Base-by-base conservation (phyloP, 2,329 filamentous ascomycete species). In the Seiridium unicorne region DNA sequence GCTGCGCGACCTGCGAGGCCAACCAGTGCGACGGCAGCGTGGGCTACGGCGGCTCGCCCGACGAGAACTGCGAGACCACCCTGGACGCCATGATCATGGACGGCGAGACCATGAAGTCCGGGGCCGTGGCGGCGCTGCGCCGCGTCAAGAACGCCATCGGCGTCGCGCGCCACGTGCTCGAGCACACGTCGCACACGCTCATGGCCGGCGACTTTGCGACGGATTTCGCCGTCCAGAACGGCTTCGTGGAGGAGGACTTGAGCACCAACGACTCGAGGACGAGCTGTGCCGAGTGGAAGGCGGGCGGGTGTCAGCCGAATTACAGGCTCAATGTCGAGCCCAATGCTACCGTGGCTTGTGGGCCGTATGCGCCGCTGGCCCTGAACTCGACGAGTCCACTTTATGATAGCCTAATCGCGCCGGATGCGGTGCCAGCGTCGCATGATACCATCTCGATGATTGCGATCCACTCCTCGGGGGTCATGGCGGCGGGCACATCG, bases 81-180 rank as follows among this genome's bases (percentile, higher is more conserved):
- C 80, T 85, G 11, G 83, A 85, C 69, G 82, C 83, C n/a, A 76
- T 85, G 74, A 77, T 85, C 69, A 84, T 85, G 78, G 82, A 85
- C 67, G 82, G 83, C 35, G 71, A 69, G 0, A 81, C 75, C n/a
- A 76, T 85, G 72, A 82, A 83, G 13, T 75, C 77, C 0, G 83
- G 83, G 47, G 81, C 82, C 4, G 82, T 85, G 4, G 83, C 81
- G 0, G 79, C 74, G 0, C 70, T 85, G 26, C 77, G 82, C 4
- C 76, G 82, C 44, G 69, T 85, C 26, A 74, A 71, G 44, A 72
- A 81, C 61, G 82, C 81, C 47, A 74, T 84, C 9, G 73, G 75
- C 18, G 82, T 84, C 1, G 83, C 83, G 3, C 73, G 81, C 0
- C 74, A 73, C 44, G 82, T 85, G 36, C 72, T 85, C 6, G 57